Percentiles rank a stretch among this genome's conserved stretches.
Evolutionary conservation across 768 basidiomycete genomes (phyloP).

Genomic region (Sarcomyxa edulis): DNA sequence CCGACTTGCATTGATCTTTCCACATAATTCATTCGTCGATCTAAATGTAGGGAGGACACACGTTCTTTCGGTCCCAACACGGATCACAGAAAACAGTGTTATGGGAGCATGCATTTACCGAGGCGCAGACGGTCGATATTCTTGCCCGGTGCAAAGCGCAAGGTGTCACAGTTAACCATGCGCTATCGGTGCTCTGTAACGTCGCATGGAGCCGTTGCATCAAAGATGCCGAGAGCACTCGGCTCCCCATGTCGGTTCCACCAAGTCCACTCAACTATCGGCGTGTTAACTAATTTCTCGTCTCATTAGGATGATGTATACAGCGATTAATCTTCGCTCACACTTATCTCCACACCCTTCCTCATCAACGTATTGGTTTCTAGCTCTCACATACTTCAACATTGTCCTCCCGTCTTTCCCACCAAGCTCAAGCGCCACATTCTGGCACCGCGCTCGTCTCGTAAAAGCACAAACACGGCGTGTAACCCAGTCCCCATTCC

Average conservation of each 20-base stretch:
- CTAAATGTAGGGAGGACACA: slow-evolving; percentile 46
- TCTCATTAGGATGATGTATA: slow-evolving; percentile 53
- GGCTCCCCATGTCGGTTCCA: slow-evolving; percentile 16
- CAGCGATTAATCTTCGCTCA: slow-evolving; percentile 60
- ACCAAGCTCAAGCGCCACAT: slow-evolving; percentile 32
- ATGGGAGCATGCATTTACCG: slow-evolving; percentile 22
- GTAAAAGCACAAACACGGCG: slow-evolving; percentile 48
- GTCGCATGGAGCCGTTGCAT: slow-evolving; percentile 45
- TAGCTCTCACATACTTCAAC: slow-evolving; percentile 61
- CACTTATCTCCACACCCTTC: slow-evolving; percentile 27
- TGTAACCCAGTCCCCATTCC: slow-evolving; percentile 44
- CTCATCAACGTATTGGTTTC: slow-evolving; percentile 52
- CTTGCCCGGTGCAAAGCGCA: slow-evolving; percentile 53
- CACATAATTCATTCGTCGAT: background rate
- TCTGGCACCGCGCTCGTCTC: slow-evolving; percentile 54
- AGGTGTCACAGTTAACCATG: slow-evolving; percentile 57
- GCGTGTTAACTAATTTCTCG: too few species aligned
- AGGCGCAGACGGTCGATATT: slow-evolving; percentile 34
- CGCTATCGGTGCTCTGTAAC: slow-evolving; percentile 53
- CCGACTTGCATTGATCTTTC: too few species aligned
- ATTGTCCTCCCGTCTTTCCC: slow-evolving; percentile 59
- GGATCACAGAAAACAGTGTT: slow-evolving; percentile 28
- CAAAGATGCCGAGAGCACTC: slow-evolving; percentile 16
- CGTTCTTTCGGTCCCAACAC: slow-evolving; percentile 35
- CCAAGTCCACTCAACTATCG: background rate